Conservation (phyloP, 257 asterid species). For the Salvia rosmarinus region DNA sequence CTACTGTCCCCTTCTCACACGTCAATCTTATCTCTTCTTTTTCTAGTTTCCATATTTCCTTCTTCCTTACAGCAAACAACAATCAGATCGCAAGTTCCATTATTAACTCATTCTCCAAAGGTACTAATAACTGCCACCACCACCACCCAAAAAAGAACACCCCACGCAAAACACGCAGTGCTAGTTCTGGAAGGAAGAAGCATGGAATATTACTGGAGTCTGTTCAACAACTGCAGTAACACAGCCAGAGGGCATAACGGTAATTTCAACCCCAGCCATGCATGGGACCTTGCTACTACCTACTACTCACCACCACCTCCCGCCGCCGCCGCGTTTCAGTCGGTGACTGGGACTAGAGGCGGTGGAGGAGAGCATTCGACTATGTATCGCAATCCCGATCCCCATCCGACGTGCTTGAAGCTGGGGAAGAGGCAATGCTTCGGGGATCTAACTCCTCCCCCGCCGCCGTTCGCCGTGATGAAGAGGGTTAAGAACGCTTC, state of each 20-base stretch:
- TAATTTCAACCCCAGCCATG: conserved; percentile 26
- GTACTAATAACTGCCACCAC: conserved; percentile 3
- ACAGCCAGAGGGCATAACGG: conserved; percentile 31
- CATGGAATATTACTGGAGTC: conserved; percentile 57
- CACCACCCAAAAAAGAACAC: not conserved
- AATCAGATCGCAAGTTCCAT: conserved; percentile 24
- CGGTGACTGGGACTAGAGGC: not conserved
- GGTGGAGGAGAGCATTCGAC: not conserved
- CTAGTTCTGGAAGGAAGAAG: not conserved
- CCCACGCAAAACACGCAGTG: conserved; percentile 5
- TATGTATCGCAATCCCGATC: conserved; percentile 37
- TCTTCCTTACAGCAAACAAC: conserved; percentile 25
- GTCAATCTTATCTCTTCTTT: not conserved
- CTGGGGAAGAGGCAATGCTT: conserved; percentile 64
- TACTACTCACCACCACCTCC: not conserved
- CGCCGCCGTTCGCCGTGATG: not conserved
- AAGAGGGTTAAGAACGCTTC: conserved; percentile 44
- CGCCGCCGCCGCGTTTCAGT: conserved; percentile 29
- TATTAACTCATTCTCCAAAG: conserved; percentile 27
- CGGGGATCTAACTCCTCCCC: conserved; percentile 36
- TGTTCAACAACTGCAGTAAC: conserved; percentile 36
- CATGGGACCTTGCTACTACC: conserved; percentile 41
- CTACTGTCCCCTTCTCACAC: conserved; percentile 3
- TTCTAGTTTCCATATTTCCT: not conserved
- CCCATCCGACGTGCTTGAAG: conserved; percentile 55